phyloP scores from a whole-genome alignment of 2,329 filamentous ascomycete species.

The Colletotrichum agaves region DNA sequence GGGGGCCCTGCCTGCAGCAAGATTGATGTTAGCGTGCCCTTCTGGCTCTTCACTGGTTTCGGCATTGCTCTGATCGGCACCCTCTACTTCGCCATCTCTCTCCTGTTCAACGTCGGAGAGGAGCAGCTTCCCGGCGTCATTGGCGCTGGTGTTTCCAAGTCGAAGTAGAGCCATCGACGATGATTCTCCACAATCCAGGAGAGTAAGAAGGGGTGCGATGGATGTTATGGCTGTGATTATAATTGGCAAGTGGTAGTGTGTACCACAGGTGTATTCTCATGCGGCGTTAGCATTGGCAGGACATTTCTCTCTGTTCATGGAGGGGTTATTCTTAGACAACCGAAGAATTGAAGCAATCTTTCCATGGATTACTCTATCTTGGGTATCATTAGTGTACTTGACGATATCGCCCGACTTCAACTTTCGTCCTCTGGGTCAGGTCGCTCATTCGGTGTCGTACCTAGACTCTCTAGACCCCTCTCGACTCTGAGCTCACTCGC shows the following conservation, averaged over 20 bases:
- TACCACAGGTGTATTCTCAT: conserved; percentile 45
- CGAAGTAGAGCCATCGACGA: conserved; percentile 60
- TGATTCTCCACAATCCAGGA: neutral
- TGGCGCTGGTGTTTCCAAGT: conserved; percentile 88
- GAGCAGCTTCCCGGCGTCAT: conserved; percentile 93
- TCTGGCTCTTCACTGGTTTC: conserved; percentile 86
- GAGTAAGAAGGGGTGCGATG: conserved; percentile 4
- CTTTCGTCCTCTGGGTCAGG: conserved; percentile 43
- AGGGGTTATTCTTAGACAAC: conserved; percentile 39
- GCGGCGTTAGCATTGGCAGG: conserved; percentile 42
- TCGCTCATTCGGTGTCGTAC: conserved; percentile 53
- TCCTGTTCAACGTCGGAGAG: conserved; percentile 86
- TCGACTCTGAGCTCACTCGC: conserved; percentile 45
- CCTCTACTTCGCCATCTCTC: conserved; percentile 76
- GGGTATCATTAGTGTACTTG: conserved; percentile 39
- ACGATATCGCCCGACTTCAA: conserved; percentile 35
- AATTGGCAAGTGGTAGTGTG: conserved; percentile 40
- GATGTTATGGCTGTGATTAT: conserved; percentile 34
- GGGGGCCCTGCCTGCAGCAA: conserved; percentile 90
- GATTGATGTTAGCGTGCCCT: conserved; percentile 86
- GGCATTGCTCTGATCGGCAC: conserved; percentile 75
- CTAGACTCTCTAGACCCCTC: conserved; percentile 59
- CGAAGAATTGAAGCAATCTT: conserved; percentile 35
- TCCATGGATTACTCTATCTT: neutral
- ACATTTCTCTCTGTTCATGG: conserved; percentile 40